A percentile compares a stretch with the other conserved stretches of the same genome.
phyloP scores from a whole-genome alignment of 768 basidiomycete genomes.

The Tubosaeta sp. region DNA sequence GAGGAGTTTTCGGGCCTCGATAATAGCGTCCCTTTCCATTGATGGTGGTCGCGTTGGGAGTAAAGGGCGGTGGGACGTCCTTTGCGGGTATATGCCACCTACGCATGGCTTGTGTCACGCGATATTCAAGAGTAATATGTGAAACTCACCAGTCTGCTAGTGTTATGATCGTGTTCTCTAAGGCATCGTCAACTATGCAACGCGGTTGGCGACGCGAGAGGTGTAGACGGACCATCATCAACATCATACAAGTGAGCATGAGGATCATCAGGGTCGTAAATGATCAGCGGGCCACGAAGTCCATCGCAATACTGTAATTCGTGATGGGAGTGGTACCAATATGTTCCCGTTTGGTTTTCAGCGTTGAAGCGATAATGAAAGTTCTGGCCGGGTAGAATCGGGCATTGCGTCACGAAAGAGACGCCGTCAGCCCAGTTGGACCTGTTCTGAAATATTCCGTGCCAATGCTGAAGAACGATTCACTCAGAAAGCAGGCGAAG shows the following conservation, averaged over 20 bases:
- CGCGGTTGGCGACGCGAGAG: background rate
- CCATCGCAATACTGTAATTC: constrained; percentile 40
- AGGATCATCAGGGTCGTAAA: constrained; percentile 47
- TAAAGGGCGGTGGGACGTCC: constrained; percentile 21
- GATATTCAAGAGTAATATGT: background rate
- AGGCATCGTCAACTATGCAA: background rate
- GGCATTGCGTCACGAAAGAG: constrained; percentile 44
- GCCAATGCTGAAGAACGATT: constrained; percentile 28
- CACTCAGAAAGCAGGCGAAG: background rate
- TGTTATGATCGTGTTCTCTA: constrained; percentile 41
- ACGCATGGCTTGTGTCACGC: background rate
- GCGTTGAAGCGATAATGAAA: constrained; percentile 42
- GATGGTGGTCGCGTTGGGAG: constrained; percentile 39
- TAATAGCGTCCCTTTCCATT: constrained; percentile 41
- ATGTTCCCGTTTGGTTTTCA: constrained; percentile 40
- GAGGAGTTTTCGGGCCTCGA: constrained; percentile 30
- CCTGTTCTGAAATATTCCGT: constrained; percentile 31
- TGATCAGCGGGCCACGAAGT: constrained; percentile 38
- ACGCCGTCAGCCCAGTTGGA: constrained; percentile 37
- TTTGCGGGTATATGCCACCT: constrained; percentile 28
- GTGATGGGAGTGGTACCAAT: constrained; percentile 47
- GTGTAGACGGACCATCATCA: constrained; percentile 37
- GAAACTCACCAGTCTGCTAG: constrained; percentile 42
- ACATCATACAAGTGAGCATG: constrained; percentile 39
- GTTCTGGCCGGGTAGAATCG: constrained; percentile 35